Evolutionary conservation across 306 rosid species (phyloP).

Genomic region (Gastrolobium villosum): DNA sequence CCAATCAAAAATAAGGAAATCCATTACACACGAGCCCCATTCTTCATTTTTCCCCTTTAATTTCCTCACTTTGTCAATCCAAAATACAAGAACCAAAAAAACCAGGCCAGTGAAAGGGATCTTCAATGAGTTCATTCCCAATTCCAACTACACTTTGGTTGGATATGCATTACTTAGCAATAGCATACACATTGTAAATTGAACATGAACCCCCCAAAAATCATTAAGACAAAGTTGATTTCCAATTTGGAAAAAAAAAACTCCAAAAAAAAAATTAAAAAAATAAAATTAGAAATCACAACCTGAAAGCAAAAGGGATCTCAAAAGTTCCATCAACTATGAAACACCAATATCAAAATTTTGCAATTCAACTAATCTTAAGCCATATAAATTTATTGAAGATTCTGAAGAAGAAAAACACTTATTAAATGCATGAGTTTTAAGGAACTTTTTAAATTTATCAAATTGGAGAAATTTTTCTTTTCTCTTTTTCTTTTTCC

Average conservation of each 20-base stretch:
- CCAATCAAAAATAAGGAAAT: not conserved
- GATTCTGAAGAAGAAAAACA: not conserved
- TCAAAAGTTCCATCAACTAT: not conserved
- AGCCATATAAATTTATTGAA: slow-evolving; percentile 8
- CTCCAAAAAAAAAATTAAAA: not conserved
- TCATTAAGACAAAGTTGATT: not conserved
- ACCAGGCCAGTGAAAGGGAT: not conserved
- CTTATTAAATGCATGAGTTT: not conserved
- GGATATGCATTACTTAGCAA: not conserved
- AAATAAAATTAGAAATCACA: not conserved
- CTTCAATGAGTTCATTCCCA: not conserved
- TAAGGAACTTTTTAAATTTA: not conserved
- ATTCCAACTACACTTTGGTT: not conserved
- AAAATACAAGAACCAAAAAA: not conserved
- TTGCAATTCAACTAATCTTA: not conserved
- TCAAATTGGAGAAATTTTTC: not conserved
- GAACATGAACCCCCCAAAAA: not conserved
- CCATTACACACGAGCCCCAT: not conserved
- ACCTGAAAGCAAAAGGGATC: slow-evolving; percentile 19
- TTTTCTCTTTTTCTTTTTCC: not conserved
- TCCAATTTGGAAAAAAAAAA: slow-evolving; percentile 15
- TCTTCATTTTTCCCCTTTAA: not conserved
- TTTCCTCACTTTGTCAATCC: not conserved
- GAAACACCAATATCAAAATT: slow-evolving; percentile 4
- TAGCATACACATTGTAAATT: not conserved